phyloP scores from a whole-genome alignment of 192 early-diverging fungal genomes.

The Coemansia sp. region DNA sequence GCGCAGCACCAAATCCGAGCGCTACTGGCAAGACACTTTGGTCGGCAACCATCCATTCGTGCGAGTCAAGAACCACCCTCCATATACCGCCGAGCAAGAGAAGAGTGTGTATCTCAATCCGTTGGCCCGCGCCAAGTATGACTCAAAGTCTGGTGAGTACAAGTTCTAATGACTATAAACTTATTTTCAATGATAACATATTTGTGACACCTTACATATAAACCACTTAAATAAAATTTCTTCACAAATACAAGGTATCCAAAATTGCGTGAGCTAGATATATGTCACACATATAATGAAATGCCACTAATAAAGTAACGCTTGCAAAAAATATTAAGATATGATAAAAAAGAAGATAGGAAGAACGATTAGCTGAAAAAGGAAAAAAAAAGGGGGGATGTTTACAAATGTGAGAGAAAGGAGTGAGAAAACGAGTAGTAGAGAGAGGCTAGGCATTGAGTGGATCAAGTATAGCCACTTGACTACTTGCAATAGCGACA shows the following conservation, averaged over 20 bases:
- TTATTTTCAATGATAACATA: not conserved
- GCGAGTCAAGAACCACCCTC: conserved; percentile 23
- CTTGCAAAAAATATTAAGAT: not conserved
- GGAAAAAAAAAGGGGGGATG: not conserved
- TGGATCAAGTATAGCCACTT: conserved; percentile 47
- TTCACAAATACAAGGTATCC: too few relatives aligned
- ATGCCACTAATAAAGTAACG: not conserved
- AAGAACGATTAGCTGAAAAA: not conserved
- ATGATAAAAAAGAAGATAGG: not conserved
- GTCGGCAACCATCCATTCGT: conserved; percentile 47
- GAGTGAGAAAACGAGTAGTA: not conserved
- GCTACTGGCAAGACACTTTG: conserved; percentile 44
- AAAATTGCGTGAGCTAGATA: too few relatives aligned
- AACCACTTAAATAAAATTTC: too few relatives aligned
- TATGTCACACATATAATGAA: too few relatives aligned
- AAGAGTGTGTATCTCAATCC: conserved; percentile 26
- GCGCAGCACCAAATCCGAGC: conserved; percentile 11
- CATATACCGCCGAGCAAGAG: conserved; percentile 28
- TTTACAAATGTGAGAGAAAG: conserved; percentile 4
- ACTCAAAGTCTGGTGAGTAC: conserved; percentile 19
- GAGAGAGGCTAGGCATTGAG: not conserved
- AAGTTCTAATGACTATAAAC: conserved; percentile 8
- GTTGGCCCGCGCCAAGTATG: conserved; percentile 25
- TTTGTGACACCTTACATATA: too few relatives aligned
- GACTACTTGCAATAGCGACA: conserved; percentile 41